phyloP scores from a whole-genome alignment of 176 grass and related monocot genomes.

The Saccharum officinarum region DNA sequence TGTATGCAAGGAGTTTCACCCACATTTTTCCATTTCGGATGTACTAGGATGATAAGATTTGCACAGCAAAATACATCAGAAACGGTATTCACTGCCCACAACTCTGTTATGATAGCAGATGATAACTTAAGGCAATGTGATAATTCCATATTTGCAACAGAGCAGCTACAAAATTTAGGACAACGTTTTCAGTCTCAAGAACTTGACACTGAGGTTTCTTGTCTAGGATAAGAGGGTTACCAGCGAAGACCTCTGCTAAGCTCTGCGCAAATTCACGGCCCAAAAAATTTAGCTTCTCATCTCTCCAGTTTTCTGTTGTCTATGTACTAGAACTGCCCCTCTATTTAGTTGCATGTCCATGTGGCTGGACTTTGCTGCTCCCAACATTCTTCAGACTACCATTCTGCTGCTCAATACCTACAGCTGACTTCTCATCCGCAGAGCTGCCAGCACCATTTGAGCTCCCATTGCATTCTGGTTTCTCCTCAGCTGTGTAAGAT shows the following conservation, averaged over 20 bases:
- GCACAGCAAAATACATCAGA: neutral
- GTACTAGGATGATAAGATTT: neutral
- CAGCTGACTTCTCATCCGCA: constrained; percentile 20
- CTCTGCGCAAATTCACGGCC: constrained; percentile 6
- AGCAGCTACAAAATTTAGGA: constrained; percentile 58
- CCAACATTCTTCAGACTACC: constrained; percentile 35
- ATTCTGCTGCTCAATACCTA: constrained; percentile 36
- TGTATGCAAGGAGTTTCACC: neutral
- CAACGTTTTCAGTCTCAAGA: constrained; percentile 17
- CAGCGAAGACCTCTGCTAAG: neutral
- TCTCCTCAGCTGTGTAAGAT: constrained; percentile 15
- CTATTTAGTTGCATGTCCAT: constrained; percentile 37
- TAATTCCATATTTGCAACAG: constrained; percentile 43
- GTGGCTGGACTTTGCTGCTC: constrained; percentile 36
- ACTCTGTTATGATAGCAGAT: neutral
- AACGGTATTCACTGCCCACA: neutral
- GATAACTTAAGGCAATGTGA: constrained; percentile 30
- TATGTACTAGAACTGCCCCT: constrained; percentile 47
- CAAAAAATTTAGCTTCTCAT: constrained; percentile 18
- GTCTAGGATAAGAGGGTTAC: constrained; percentile 19
- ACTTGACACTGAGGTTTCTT: constrained; percentile 12
- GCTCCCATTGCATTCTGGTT: constrained; percentile 48
- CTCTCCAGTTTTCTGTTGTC: constrained; percentile 27
- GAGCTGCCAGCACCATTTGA: constrained; percentile 22
- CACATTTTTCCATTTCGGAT: constrained; percentile 12